Base-by-base conservation (phyloP, 2,329 filamentous ascomycete species). In the Cercospora canescens region DNA sequence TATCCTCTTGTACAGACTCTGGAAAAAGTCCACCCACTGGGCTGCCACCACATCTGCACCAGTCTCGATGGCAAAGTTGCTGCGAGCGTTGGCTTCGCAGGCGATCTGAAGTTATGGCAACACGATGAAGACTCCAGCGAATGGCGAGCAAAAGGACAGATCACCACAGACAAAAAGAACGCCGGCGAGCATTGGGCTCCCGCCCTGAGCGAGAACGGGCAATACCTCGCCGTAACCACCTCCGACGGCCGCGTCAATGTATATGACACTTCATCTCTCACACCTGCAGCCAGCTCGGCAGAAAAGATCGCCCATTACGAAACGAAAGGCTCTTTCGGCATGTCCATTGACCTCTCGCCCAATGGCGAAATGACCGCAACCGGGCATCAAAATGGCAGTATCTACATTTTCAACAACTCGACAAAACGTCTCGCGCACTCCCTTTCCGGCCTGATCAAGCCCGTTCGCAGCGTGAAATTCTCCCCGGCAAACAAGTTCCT, bases 381-480 rank as follows among this genome's bases (percentile, higher is more conserved):
- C 60, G 95, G 95, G 0, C 94, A 99, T 79, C 91, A 97, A 77
- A 97, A 91, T 74, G 95, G 95, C 16, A 89, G 89, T 12, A 87
- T 98, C 69, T 97, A 97, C 80, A 88, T 99, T 68, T 99, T 98
- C 84, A 94, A 93, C 82, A 98, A 97, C 74, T 90, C 93, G 72
- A 93, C 91, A 0, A 92, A 92, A 3, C 88, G 92, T 62, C 87
- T 99, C 72, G 84, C 92, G 12, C 94, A 97, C 79, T 95, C 93
- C 7, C 83, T 99, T 26, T 89, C 92, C 91, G 93, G 94, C 6
- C 86, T 98, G 32, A 89, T 94, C 58, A 94, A 94, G 72, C 91
- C 94, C 1, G 90, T 98, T 26, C 90, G 95, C 65, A 85, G 91
- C 9, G 88, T 98, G 11, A 87, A 91, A 1, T 99, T 99, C 80